Base-by-base conservation (phyloP, 306 rosid species). In the Gleditsia sinensis region DNA sequence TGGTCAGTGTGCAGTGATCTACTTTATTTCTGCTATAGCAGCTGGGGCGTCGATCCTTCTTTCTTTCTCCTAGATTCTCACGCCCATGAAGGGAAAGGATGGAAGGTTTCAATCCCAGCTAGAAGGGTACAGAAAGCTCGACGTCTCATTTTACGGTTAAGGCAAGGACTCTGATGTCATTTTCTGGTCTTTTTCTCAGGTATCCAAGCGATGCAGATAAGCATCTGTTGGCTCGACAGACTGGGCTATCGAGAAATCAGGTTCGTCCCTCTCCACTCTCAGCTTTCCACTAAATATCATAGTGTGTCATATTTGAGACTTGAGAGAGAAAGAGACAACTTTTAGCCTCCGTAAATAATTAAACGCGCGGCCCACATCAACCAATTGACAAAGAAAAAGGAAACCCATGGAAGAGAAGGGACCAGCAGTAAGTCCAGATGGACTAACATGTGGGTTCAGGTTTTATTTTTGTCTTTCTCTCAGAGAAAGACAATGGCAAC, bases 181-280 rank as follows among this genome's bases (percentile, higher is more conserved):
- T 92, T 89, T 86, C 73, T 89, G 84, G 90, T 89, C 90, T 86
- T 78, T 89, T 86, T 89, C 91, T 83, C 97, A 92, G 97, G 96
- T 92, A 92, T 42, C 97, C 97, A 80, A 92, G 97, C 86, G 97
- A 92, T 76, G 97, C 97, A 69, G 97, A 92, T 92, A 92, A 92
- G 87, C 97, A 89, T 76, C 91, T 92, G 77, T 88, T 92, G 81
- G 92, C 97, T 27, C 74, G 97, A 67, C 97, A 92, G 92, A 92
- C 97, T 77, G 96, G 97, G 20, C 84, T 92, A 61, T 92, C 97
- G 51, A 78, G 97, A 90, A 92, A 92, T 82, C 97, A 92, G 97
- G 97, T 92, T 82, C 71, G 30, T 75, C 82, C 55, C 57, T 43
- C 27, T 43, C 66, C 40, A 11, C 42, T 61, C 25, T 49, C 77